phyloP scores from a whole-genome alignment of 2,329 filamentous ascomycete species.

The Atkinsonella texensis region DNA sequence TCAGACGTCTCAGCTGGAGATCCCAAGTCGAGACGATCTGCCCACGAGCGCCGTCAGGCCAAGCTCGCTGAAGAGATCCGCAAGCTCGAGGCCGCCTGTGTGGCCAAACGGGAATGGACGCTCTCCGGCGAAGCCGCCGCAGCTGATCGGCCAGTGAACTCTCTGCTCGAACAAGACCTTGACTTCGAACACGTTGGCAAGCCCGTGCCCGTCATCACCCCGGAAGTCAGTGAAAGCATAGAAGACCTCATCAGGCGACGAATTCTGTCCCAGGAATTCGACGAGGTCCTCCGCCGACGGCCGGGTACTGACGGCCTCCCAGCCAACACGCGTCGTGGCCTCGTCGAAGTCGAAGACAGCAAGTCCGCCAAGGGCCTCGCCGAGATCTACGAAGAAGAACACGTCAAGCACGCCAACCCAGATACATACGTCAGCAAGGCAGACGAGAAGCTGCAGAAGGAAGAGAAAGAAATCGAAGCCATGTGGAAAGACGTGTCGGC shows the following conservation, averaged over 20 bases:
- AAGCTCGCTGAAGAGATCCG: constrained; percentile 85
- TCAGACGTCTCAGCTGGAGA: constrained; percentile 57
- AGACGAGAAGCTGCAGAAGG: constrained; percentile 69
- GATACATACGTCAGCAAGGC: constrained; percentile 67
- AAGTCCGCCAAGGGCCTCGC: constrained; percentile 82
- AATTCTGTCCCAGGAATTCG: constrained; percentile 81
- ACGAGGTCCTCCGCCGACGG: constrained; percentile 74
- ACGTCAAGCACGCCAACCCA: constrained; percentile 65
- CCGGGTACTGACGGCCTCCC: constrained; percentile 60
- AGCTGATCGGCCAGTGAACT: constrained; percentile 74
- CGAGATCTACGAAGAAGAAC: constrained; percentile 89
- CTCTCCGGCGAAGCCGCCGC: constrained; percentile 79
- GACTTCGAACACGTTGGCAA: constrained; percentile 95
- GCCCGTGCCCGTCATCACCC: constrained; percentile 85
- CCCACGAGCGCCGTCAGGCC: constrained; percentile 77
- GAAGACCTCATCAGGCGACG: constrained; percentile 90
- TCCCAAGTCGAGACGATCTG: constrained; percentile 62
- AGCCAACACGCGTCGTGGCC: constrained; percentile 51
- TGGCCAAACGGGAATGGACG: constrained; percentile 85
- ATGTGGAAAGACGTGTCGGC: constrained; percentile 73
- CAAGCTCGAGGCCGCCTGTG: constrained; percentile 75
- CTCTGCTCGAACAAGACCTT: constrained; percentile 83
- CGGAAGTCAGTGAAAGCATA: constrained; percentile 80
- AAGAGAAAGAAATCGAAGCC: constrained; percentile 70
- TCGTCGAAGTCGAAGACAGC: constrained; percentile 72